These are phyloP conservation scores for Debaryomyces sp. DNA, from an alignment of 1,139 yeast species.

Conservation along the genomic window DNA sequence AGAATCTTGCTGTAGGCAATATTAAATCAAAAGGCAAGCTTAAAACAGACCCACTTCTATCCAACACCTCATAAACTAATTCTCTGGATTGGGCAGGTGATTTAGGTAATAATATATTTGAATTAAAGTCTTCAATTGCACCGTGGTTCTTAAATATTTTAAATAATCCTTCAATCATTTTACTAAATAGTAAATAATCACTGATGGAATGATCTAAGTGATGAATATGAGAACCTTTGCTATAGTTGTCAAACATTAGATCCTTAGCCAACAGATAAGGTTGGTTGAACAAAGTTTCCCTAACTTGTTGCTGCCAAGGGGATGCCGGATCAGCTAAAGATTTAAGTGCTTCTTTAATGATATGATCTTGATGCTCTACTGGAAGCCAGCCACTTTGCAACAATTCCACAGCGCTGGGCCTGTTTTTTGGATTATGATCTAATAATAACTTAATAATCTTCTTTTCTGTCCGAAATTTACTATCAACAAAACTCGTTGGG, in stretches of 20 bases:
- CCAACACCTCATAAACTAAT: conserved; percentile 77
- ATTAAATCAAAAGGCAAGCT: conserved; percentile 89
- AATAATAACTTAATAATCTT: conserved; percentile 66
- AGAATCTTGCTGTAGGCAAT: conserved; percentile 80
- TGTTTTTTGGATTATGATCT: conserved; percentile 72
- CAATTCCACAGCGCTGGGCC: conserved; percentile 80
- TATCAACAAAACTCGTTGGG: conserved; percentile 62
- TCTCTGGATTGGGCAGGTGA: conserved; percentile 69
- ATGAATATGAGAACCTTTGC: conserved; percentile 23
- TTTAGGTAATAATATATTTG: conserved; percentile 68
- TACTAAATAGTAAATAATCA: conserved; percentile 48
- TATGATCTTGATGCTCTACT: conserved; percentile 85
- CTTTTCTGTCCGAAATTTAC: conserved; percentile 58
- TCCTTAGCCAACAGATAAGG: conserved; percentile 84
- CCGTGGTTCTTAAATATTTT: conserved; percentile 78
- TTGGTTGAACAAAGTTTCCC: conserved; percentile 81
- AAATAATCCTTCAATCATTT: conserved; percentile 59
- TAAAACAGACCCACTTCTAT: conserved; percentile 81
- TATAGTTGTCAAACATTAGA: conserved; percentile 66
- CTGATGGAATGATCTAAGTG: conserved; percentile 25
- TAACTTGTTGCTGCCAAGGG: conserved; percentile 91
- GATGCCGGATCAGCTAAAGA: conserved; percentile 88
- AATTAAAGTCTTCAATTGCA: conserved; percentile 70
- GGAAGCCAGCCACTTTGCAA: conserved; percentile 83
- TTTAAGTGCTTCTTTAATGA: conserved; percentile 83